phyloP scores from a whole-genome alignment of 805 yeast species.

The Saccharomycopsis javanensis region DNA sequence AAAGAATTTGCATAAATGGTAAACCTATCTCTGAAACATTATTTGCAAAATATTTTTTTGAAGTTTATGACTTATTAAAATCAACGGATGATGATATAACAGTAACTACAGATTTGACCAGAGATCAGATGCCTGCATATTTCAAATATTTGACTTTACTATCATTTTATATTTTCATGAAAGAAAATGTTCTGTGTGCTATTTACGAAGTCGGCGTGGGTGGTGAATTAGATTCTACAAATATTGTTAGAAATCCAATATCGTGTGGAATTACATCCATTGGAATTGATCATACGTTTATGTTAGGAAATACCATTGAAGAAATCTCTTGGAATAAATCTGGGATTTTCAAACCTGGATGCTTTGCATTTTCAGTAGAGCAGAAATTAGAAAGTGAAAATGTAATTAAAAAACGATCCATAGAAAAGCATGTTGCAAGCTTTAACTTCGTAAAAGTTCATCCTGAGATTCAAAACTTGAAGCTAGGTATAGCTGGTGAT shows the following conservation, averaged over 20 bases:
- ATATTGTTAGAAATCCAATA: slow-evolving; percentile 67
- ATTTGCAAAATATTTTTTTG: slow-evolving; percentile 85
- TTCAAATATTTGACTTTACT: slow-evolving; percentile 83
- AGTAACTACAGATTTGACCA: slow-evolving; percentile 63
- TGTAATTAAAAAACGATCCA: slow-evolving; percentile 55
- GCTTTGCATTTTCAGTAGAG: slow-evolving; percentile 58
- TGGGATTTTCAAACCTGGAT: slow-evolving; percentile 71
- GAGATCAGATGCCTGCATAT: slow-evolving; percentile 78
- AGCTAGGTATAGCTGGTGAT: slow-evolving; percentile 70
- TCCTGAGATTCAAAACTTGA: slow-evolving; percentile 30
- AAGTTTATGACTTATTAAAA: slow-evolving; percentile 80
- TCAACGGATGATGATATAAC: slow-evolving; percentile 43
- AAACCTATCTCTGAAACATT: slow-evolving; percentile 69
- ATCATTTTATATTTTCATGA: slow-evolving; percentile 82
- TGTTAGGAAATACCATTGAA: slow-evolving; percentile 78
- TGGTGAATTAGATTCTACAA: slow-evolving; percentile 96
- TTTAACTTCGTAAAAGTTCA: slow-evolving; percentile 44
- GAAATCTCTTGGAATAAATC: slow-evolving; percentile 95
- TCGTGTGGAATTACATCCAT: slow-evolving; percentile 78
- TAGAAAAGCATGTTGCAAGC: slow-evolving; percentile 42
- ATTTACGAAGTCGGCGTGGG: slow-evolving; percentile 98
- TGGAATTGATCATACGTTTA: slow-evolving; percentile 85
- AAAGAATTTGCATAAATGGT: slow-evolving; percentile 82
- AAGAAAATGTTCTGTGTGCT: slow-evolving; percentile 88
- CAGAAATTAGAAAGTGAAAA: slow-evolving; percentile 49